Conservation (phyloP, 371 early-diverging fungal species). For the Mortierella sp. region DNA sequence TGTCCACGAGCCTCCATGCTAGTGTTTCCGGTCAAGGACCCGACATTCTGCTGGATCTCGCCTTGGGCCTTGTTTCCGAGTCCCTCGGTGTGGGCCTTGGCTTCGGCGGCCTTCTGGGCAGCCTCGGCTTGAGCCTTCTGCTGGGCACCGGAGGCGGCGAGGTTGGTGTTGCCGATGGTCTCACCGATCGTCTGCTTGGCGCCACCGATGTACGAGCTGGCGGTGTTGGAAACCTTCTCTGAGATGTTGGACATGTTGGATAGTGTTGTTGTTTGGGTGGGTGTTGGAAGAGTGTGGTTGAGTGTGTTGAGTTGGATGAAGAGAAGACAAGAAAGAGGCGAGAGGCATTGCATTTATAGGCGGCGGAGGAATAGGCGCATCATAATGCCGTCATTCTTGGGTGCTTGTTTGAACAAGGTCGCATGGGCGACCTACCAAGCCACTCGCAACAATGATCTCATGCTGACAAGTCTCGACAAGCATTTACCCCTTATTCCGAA, state of each 20-base stretch:
- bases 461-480: too few species aligned
- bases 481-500: too few species aligned
- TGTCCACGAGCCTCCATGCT: slow-evolving; percentile 10
- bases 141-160: slow-evolving; percentile 37
- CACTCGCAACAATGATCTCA: too few species aligned
- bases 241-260: neutral
- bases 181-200: slow-evolving; percentile 40
- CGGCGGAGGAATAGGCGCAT: neutral
- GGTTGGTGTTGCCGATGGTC: slow-evolving; percentile 24
- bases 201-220: slow-evolving; percentile 27
- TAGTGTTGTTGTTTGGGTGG: neutral
- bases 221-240: slow-evolving; percentile 15
- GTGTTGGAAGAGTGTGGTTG: neutral
- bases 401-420: too few species aligned
- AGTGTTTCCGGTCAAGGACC: slow-evolving; percentile 41
- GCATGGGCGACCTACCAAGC: too few species aligned
- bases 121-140: slow-evolving; percentile 25
- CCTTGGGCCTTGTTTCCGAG: slow-evolving; percentile 54
- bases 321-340: neutral
- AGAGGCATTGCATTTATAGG: neutral
- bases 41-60: slow-evolving; percentile 58
- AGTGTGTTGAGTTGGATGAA: neutral
- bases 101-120: neutral
- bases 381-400: too few species aligned
- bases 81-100: slow-evolving; percentile 20